These are phyloP conservation scores for Solanum pennellii DNA, from an alignment of 257 asterid species.

Conservation along the genomic window DNA sequence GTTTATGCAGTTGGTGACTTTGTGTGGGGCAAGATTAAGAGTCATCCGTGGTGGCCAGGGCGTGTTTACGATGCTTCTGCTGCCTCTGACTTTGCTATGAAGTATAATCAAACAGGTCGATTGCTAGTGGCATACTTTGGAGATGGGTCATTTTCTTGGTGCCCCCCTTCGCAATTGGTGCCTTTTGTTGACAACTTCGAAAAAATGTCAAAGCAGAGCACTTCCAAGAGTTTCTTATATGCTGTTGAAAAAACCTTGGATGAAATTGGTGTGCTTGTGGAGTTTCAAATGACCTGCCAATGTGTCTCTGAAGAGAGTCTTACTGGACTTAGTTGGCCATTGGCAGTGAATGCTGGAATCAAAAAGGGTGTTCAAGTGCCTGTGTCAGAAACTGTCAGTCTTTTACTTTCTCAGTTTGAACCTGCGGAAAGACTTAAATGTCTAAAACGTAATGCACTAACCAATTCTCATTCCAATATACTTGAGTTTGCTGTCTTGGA, in stretches of 20 bases:
- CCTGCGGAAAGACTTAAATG: conserved; percentile 27
- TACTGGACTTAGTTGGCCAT: conserved; percentile 23
- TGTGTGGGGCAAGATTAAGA: conserved; percentile 79
- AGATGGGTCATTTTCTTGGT: conserved; percentile 73
- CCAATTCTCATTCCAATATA: conserved; percentile 9
- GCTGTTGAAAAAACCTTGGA: conserved; percentile 41
- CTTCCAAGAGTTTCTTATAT: conserved; percentile 20
- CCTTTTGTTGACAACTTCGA: conserved; percentile 45
- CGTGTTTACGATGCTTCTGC: conserved; percentile 48
- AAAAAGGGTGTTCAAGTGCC: conserved; percentile 43
- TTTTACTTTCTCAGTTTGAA: conserved; percentile 23
- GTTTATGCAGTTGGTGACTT: conserved; percentile 61
- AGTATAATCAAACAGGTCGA: conserved; percentile 32
- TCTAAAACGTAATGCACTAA: conserved; percentile 13
- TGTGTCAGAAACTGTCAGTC: conserved; percentile 25
- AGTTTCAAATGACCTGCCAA: conserved; percentile 32
- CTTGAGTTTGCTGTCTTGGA: conserved; percentile 43
- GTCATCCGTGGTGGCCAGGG: conserved; percentile 96
- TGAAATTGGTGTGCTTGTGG: conserved; percentile 41
- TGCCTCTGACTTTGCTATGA: conserved; percentile 54
- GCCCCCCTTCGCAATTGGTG: conserved; percentile 45
- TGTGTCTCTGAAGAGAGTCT: conserved; percentile 28
- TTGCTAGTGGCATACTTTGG: conserved; percentile 71
- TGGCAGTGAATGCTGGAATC: conserved; percentile 43
- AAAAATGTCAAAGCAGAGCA: conserved; percentile 22